Evolutionary conservation across 2,329 filamentous ascomycete genomes (phyloP), one percentile per base, ranked within the genome.

Genomic region (Tolypocladium ovalisporum): DNA sequence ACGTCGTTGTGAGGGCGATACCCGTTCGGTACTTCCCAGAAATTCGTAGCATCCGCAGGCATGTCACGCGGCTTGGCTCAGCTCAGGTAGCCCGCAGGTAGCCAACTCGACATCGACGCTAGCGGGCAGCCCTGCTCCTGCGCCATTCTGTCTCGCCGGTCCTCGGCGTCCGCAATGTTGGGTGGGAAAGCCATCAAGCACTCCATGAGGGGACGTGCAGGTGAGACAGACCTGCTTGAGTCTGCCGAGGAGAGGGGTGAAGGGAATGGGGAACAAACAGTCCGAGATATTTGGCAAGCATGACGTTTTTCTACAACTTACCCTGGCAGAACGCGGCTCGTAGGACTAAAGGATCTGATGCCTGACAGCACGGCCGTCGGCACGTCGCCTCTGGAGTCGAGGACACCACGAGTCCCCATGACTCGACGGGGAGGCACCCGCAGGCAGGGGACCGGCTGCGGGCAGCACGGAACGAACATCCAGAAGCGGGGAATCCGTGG

Each of bases 91-190:
- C n/a, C 39, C 17, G 13, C 29, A 52, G 22, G 56, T 57, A 54
- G 17, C 37, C 12, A 2, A 13, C 24, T 29, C 7, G 47, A 55
- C 19, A 22, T 22, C 40, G 17, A 27, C 39, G 37, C 56, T 58
- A 58, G 56, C 56, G 53, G 53, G 29, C 39, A 42, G 52, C 52
- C 56, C 51, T 52, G 22, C 9, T 37, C 32, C 54, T 54, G 54
- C 54, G 51, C 54, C 52, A 54, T 56, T 29, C 55, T 9, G 9
- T 34, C 29, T 56, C 29, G 54, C 57, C 49, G 47, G 57, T 58
- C 47, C 47, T 56, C 57, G 49, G 53, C 54, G 49, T 9, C 19
- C 22, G 37, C 54, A 47, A 22, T 13, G 9, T 24, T 29, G 34
- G 52, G 17, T 29, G 19, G 19, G 22, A 27, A 27, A 19, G 34